Evolutionary conservation across 345 rosid genomes (phyloP).

Genomic region (Hevea brasiliensis): DNA sequence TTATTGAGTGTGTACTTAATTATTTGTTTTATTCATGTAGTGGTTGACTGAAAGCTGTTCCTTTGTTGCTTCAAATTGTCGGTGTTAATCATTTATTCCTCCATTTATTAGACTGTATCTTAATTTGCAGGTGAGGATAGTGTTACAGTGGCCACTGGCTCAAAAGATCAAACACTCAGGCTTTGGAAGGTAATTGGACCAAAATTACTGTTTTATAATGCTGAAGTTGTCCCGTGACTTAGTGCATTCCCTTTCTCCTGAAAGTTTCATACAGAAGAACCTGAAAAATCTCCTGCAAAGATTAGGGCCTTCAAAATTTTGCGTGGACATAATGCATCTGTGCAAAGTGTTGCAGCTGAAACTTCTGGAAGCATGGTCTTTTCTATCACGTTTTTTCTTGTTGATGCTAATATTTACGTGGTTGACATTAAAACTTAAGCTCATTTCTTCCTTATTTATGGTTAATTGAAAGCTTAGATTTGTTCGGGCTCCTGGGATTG

Average conservation of each 20-base stretch:
- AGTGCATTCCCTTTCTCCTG: constrained; percentile 18
- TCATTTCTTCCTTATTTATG: constrained; percentile 15
- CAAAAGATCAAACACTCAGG: constrained; percentile 87
- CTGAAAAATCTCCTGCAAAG: constrained; percentile 41
- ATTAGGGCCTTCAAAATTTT: constrained; percentile 71
- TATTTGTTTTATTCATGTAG: neutral
- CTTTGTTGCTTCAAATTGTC: constrained; percentile 1
- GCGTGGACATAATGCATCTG: constrained; percentile 82
- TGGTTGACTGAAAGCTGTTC: neutral
- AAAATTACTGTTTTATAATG: constrained; percentile 4
- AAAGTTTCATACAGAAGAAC: constrained; percentile 55
- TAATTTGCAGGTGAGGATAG: constrained; percentile 46
- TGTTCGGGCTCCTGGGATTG: constrained; percentile 98
- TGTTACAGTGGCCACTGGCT: constrained; percentile 72
- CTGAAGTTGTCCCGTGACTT: constrained; percentile 18
- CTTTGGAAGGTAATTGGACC: constrained; percentile 76
- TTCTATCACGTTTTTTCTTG: constrained; percentile 13
- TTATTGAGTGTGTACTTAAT: neutral
- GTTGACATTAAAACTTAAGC: constrained; percentile 2
- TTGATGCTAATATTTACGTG: neutral
- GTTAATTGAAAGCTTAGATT: constrained; percentile 38
- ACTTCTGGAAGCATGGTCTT: constrained; percentile 69
- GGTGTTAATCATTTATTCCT: neutral
- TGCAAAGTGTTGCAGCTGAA: constrained; percentile 72
- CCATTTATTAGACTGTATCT: neutral